phyloP scores from a whole-genome alignment of 2,329 filamentous ascomycete genomes.

The Ophiostoma montium region DNA sequence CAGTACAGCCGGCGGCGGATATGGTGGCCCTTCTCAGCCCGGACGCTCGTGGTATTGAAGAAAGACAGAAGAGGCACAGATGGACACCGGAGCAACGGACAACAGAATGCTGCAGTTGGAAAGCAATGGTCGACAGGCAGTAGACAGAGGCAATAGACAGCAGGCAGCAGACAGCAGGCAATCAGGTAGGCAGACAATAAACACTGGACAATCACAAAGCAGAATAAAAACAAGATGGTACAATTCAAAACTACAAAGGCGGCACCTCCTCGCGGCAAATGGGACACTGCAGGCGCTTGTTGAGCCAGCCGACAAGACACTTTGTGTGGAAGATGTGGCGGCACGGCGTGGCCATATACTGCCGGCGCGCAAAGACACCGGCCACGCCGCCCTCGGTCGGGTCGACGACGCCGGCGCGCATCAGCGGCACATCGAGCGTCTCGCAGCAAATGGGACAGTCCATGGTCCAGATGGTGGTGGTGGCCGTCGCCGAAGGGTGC shows the following conservation, averaged over 20 bases:
- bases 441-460: slow-evolving; percentile 96
- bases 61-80: too few relatives aligned
- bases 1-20: too few relatives aligned
- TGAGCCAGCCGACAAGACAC: slow-evolving; percentile 94
- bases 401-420: slow-evolving; percentile 44
- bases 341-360: slow-evolving; percentile 97
- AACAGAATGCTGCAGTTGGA: too few relatives aligned
- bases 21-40: too few relatives aligned
- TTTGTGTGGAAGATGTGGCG: slow-evolving; percentile 86
- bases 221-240: background rate
- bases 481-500: too few relatives aligned
- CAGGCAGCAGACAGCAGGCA: too few relatives aligned
- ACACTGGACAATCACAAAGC: too few relatives aligned
- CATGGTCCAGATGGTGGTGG: slow-evolving; percentile 37
- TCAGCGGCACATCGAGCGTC: slow-evolving; percentile 73
- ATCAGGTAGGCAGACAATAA: too few relatives aligned
- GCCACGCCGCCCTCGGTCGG: slow-evolving; percentile 36
- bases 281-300: slow-evolving; percentile 81
- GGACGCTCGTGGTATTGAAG: too few relatives aligned
- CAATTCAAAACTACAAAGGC: slow-evolving; percentile 41
- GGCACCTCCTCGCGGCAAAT: slow-evolving; percentile 87
- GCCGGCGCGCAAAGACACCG: slow-evolving; percentile 61
- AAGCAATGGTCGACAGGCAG: too few relatives aligned
- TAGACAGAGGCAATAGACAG: too few relatives aligned
- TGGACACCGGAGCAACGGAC: too few relatives aligned